Base-by-base conservation (phyloP, 2,329 filamentous ascomycete genomes). In the Phymatotrichopsis omnivora region DNA sequence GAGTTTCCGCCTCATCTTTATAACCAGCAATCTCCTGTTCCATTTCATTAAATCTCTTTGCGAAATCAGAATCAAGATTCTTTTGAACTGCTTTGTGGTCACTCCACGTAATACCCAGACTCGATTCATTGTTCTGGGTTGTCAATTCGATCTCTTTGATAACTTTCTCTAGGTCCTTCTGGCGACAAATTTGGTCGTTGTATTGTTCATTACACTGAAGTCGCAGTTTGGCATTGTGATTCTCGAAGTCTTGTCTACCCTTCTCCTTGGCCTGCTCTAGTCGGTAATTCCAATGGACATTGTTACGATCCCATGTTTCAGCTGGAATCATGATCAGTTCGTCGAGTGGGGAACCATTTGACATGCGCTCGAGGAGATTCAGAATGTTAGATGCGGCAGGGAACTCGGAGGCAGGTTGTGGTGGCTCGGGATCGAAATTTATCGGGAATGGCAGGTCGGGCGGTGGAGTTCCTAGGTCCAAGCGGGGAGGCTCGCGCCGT, bases 321-420 rank as follows among this genome's bases (percentile, higher is more conserved):
- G 48, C 48, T 3, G 48, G 48, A 30, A 51, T 36, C 14, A 51
- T 24, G n/a, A 51, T 49, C 2, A 44, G 35, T 2, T 51, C 48
- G 6, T 36, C 30, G 7, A 48, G 22, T 28, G 34, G 24, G 23
- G 22, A 23, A 2, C 36, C 47, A 4, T 45, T 45, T 17, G 48
- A 42, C 45, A 51, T 41, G 5, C 48, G 29, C 10, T 19, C 33
- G 22, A 51, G 35, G 10, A 51, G 36, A 4, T 22, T 31, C 27
- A 41, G n/a, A 19, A 51, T 49, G n/a, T 47, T 51, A 19, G 17
- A 40, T 6, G 45, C 45, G 7, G 45, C 48, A 22, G 48, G 48
- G 14, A 51, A 51, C 8, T 23, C 35, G 10, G 45, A 30, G 23
- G 48, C 42, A 17, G 48, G 45, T 20, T 40, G 30, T 2, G 48